A percentile compares a stretch with the other conserved stretches of the same genome.
Conservation (phyloP, 1,139 yeast genomes). For the Yamadazyma dendronema region DNA sequence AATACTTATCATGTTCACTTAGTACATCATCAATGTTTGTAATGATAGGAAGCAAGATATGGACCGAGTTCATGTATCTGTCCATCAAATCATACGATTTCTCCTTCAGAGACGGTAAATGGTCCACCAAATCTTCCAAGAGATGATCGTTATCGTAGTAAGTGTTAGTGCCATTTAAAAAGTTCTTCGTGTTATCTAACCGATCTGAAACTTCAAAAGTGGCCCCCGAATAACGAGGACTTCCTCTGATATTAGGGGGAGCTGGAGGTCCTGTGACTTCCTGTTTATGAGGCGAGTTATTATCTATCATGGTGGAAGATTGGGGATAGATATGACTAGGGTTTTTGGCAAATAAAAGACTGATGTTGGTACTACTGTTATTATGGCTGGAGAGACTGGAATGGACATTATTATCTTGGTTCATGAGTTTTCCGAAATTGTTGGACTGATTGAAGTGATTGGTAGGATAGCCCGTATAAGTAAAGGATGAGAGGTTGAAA, state of each 20-base stretch:
- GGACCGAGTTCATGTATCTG: conserved; percentile 51
- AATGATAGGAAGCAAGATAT: conserved; percentile 51
- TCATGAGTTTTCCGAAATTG: conserved; percentile 3
- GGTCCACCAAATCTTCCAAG: conserved; percentile 32
- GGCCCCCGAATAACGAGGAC: conserved; percentile 29
- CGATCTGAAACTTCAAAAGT: conserved; percentile 19
- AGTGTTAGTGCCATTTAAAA: conserved; percentile 45
- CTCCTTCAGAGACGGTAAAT: conserved; percentile 37
- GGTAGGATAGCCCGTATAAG: conserved; percentile 17
- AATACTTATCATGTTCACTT: conserved; percentile 48
- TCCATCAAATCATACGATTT: conserved; percentile 50
- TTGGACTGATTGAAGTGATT: conserved; percentile 1
- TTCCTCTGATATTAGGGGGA: conserved; percentile 16
- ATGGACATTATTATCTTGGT: conserved; percentile 1
- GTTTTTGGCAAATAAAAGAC: conserved; percentile 20
- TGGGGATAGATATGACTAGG: conserved; percentile 15
- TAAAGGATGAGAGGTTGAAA: conserved; percentile 37
- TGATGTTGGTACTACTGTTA: conserved; percentile 22
- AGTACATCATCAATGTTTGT: conserved; percentile 43
- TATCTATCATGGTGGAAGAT: conserved; percentile 3
- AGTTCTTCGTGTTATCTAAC: conserved; percentile 41
- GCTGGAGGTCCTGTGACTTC: neutral
- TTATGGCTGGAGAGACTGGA: conserved; percentile 11
- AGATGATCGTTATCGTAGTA: conserved; percentile 38
- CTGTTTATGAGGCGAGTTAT: neutral